Percentiles rank a stretch among this genome's conserved stretches.
phyloP scores from a whole-genome alignment of 2,329 filamentous ascomycete genomes.

The Lecanosticta acicola region DNA sequence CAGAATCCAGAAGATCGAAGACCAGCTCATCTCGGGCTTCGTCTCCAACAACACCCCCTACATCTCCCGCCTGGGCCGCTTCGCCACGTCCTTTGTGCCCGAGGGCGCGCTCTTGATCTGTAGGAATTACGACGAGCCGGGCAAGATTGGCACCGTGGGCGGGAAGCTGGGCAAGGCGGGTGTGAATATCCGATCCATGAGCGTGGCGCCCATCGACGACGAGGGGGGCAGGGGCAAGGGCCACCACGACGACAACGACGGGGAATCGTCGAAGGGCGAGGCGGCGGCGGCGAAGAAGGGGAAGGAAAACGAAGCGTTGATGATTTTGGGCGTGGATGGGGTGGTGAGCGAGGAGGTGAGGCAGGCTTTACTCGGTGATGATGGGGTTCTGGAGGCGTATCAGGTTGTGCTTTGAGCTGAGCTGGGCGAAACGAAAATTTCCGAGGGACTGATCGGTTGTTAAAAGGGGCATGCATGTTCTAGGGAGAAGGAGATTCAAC shows the following conservation, averaged over 20 bases:
- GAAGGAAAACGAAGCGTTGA: constrained; percentile 61
- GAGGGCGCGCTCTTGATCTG: constrained; percentile 70
- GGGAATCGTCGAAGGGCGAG: no score
- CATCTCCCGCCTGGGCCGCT: constrained; percentile 68
- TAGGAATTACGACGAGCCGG: constrained; percentile 74
- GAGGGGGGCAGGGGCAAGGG: constrained; percentile 23
- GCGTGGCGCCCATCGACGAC: constrained; percentile 56
- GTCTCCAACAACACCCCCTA: constrained; percentile 59
- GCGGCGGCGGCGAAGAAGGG: no score
- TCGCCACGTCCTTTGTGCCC: constrained; percentile 67
- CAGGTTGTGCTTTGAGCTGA: constrained; percentile 42
- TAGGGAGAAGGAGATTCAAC: no score
- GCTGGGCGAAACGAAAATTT: no score
- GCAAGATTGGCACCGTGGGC: constrained; percentile 77
- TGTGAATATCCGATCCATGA: constrained; percentile 78
- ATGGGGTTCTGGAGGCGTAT: constrained; percentile 51
- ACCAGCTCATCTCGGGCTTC: constrained; percentile 60
- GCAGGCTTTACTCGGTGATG: constrained; percentile 43
- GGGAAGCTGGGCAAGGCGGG: constrained; percentile 61
- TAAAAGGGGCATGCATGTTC: no score
- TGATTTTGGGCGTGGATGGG: constrained; percentile 72
- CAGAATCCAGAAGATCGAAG: constrained; percentile 31
- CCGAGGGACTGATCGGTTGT: no score
- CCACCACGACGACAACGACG: constrained; percentile 6
- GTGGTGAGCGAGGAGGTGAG: constrained; percentile 55